A percentile compares a stretch with the other conserved stretches of the same genome.
Conservation (phyloP, 192 early-diverging fungal species). For the Kickxella alabastrina region DNA sequence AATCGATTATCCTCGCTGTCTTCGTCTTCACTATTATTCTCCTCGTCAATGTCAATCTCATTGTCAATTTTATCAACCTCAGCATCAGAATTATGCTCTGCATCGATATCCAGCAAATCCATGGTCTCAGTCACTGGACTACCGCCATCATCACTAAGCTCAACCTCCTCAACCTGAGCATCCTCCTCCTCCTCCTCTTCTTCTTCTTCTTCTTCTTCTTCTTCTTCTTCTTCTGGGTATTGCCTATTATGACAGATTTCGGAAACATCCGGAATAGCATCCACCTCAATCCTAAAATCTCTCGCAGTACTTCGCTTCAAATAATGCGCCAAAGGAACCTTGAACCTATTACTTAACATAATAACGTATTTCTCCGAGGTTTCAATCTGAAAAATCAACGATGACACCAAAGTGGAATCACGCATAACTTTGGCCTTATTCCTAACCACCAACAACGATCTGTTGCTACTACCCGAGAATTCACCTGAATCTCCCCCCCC, state of each 20-base stretch:
- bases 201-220: constrained; percentile 33
- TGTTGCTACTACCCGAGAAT: too few species aligned
- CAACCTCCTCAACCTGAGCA: constrained; percentile 6
- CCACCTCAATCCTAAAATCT: constrained; percentile 69
- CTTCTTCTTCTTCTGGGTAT: constrained; percentile 10
- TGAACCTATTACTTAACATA: constrained; percentile 64
- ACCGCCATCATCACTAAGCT: constrained; percentile 7
- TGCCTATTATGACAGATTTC: background rate
- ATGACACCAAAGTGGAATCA: constrained; percentile 71
- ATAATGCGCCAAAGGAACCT: constrained; percentile 69
- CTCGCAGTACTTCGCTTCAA: constrained; percentile 74
- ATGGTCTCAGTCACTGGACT: constrained; percentile 7
- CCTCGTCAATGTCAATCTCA: constrained; percentile 1
- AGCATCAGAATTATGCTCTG: too few species aligned
- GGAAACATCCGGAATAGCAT: constrained; percentile 22
- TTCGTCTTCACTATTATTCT: background rate
- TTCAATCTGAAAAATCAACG: constrained; percentile 69
- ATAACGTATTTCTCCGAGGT: constrained; percentile 73
- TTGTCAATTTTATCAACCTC: constrained; percentile 1
- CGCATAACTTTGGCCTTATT: constrained; percentile 57
- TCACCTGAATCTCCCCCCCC: too few species aligned
- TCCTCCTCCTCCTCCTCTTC: background rate
- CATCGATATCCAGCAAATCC: constrained; percentile 6
- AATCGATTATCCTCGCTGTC: background rate
- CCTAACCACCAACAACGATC: background rate